phyloP scores from a whole-genome alignment of 2,329 filamentous ascomycete species.

The Berkeleyomyces rouxiae region DNA sequence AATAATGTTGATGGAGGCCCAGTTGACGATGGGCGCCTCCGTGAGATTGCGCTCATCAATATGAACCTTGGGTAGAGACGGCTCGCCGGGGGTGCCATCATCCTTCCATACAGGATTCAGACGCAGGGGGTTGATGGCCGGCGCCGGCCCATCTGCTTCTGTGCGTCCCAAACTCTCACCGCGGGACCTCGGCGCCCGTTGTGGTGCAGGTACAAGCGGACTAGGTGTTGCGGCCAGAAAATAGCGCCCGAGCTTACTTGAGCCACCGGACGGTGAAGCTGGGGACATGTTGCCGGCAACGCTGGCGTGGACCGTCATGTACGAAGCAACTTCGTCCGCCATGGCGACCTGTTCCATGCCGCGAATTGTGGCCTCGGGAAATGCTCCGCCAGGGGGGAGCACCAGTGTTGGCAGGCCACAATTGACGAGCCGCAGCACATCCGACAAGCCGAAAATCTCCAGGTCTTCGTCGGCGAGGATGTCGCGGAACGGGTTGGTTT shows the following conservation, averaged over 20 bases:
- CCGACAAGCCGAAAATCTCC: constrained; percentile 4
- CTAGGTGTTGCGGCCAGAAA: background rate
- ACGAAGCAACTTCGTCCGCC: constrained; percentile 7
- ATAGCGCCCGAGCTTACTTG: background rate
- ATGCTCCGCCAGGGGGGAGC: constrained; percentile 5
- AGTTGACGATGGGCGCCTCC: background rate
- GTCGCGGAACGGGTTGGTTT: constrained; percentile 9
- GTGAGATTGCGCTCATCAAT: background rate
- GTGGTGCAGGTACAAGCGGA: constrained; percentile 1
- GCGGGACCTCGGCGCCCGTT: background rate
- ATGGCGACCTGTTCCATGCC: constrained; percentile 6
- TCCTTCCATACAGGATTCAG: constrained; percentile 10
- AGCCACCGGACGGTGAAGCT: background rate
- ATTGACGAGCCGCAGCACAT: constrained; percentile 2
- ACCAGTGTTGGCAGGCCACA: constrained; percentile 1
- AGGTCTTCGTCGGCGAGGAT: constrained; percentile 12
- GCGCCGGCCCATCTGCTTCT: background rate
- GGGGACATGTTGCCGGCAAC: background rate
- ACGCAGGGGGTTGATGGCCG: constrained; percentile 5
- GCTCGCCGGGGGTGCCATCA: constrained; percentile 4
- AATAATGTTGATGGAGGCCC: background rate
- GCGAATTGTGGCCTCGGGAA: background rate
- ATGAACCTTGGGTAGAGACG: background rate
- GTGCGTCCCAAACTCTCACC: background rate
- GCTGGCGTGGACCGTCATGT: constrained; percentile 8